phyloP scores from a whole-genome alignment of 768 basidiomycete species.

The Rhodocollybia butyracea region DNA sequence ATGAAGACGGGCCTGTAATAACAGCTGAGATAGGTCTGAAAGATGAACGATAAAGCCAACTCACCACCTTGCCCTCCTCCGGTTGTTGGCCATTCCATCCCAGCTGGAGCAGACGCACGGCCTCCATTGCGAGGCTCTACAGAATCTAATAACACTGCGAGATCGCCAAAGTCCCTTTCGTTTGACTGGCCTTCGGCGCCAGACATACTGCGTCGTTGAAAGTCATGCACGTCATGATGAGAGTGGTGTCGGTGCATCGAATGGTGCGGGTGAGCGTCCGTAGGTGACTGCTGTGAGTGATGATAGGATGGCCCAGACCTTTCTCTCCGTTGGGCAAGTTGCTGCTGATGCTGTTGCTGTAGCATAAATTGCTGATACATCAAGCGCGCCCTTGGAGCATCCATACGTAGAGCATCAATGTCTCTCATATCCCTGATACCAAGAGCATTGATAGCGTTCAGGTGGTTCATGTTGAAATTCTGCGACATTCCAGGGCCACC shows the following conservation, averaged over 20 bases:
- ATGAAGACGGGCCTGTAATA: too few relatives aligned
- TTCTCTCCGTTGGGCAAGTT: neutral
- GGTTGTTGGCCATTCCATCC: too few relatives aligned
- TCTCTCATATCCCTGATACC: neutral
- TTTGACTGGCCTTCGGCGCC: neutral
- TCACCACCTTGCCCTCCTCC: too few relatives aligned
- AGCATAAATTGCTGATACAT: slow-evolving; percentile 8
- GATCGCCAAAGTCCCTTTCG: neutral
- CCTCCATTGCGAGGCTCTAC: neutral
- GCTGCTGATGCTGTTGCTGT: slow-evolving; percentile 4
- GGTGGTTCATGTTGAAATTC: too few relatives aligned
- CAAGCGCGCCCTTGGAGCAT: neutral
- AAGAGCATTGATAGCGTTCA: neutral
- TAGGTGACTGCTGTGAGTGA: neutral
- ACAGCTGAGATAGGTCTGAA: too few relatives aligned
- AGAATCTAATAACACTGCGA: slow-evolving; percentile 3
- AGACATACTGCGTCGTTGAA: neutral
- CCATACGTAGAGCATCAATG: neutral
- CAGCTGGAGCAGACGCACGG: neutral
- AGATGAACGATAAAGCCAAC: too few relatives aligned
- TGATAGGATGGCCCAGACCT: neutral
- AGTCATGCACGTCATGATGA: neutral
- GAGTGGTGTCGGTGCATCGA: neutral
- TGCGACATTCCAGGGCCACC: neutral
- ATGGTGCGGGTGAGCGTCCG: neutral